phyloP scores from a whole-genome alignment of 805 yeast species.

The Candida chauliodis region DNA sequence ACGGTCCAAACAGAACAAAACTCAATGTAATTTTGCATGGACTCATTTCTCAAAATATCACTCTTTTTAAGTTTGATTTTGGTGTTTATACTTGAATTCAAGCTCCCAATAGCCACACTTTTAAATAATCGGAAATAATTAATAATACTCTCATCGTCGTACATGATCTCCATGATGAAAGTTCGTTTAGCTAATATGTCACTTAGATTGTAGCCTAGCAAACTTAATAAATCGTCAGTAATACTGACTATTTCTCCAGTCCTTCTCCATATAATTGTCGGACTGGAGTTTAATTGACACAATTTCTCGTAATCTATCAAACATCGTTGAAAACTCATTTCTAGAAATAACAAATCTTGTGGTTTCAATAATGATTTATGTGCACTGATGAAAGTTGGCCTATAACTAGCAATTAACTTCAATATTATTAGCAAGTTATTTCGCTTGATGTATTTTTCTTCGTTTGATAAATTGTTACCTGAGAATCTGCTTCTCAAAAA shows the following conservation, averaged over 20 bases:
- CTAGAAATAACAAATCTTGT: constrained; percentile 57
- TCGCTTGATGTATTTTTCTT: constrained; percentile 28
- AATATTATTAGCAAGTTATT: constrained; percentile 40
- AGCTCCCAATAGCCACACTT: constrained; percentile 65
- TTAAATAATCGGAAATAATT: constrained; percentile 72
- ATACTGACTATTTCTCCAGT: constrained; percentile 82
- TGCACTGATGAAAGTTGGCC: constrained; percentile 76
- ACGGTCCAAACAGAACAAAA: constrained; percentile 86
- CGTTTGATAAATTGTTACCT: constrained; percentile 42
- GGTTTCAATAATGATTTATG: constrained; percentile 66
- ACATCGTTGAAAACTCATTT: constrained; percentile 43
- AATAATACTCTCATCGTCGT: constrained; percentile 68
- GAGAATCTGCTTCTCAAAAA: constrained; percentile 53
- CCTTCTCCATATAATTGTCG: constrained; percentile 81
- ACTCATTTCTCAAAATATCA: constrained; percentile 9
- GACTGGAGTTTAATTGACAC: constrained; percentile 58
- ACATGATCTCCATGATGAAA: constrained; percentile 75
- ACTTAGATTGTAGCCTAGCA: constrained; percentile 61
- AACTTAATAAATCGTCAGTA: constrained; percentile 67
- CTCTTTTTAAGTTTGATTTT: constrained; percentile 45
- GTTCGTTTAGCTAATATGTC: constrained; percentile 56
- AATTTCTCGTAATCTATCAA: constrained; percentile 44
- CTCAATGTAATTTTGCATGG: constrained; percentile 37
- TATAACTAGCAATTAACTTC: constrained; percentile 58
- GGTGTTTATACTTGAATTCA: constrained; percentile 50